These are phyloP conservation scores for Scheffersomyces titani DNA, from an alignment of 1,139 yeast species.

Conservation along the genomic window DNA sequence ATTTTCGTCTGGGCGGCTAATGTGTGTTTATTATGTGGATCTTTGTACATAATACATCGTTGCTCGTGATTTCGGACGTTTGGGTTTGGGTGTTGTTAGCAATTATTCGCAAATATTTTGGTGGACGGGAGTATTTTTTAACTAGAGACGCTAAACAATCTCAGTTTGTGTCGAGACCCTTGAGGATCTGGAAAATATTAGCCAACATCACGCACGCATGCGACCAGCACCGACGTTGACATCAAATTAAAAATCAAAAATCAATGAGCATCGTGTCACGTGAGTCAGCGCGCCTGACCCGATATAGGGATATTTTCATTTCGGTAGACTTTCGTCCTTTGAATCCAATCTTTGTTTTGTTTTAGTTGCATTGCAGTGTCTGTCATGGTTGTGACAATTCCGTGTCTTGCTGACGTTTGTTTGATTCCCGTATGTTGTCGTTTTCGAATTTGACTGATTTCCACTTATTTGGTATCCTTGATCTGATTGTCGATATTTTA, in stretches of 20 bases:
- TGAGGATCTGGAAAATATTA: not conserved
- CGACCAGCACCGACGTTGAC: not conserved
- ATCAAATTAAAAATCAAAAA: not conserved
- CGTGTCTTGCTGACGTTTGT: conserved; percentile 81
- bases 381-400: conserved; percentile 44
- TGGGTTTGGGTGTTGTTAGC: not conserved
- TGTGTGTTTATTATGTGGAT: not conserved
- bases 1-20: not conserved
- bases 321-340: not conserved
- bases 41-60: not conserved
- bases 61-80: not conserved
- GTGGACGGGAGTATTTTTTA: not conserved
- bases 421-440: conserved; percentile 61
- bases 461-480: not conserved
- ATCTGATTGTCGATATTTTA: not conserved
- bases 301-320: not conserved
- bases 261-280: not conserved
- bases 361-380: not conserved
- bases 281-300: not conserved
- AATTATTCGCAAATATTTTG: not conserved
- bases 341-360: not conserved
- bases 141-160: not conserved
- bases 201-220: not conserved
- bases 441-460: not conserved
- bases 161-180: not conserved